These are phyloP conservation scores for Rhizoclosmatium sp. DNA, from an alignment of 192 early-diverging fungal species.

Conservation along the genomic window DNA sequence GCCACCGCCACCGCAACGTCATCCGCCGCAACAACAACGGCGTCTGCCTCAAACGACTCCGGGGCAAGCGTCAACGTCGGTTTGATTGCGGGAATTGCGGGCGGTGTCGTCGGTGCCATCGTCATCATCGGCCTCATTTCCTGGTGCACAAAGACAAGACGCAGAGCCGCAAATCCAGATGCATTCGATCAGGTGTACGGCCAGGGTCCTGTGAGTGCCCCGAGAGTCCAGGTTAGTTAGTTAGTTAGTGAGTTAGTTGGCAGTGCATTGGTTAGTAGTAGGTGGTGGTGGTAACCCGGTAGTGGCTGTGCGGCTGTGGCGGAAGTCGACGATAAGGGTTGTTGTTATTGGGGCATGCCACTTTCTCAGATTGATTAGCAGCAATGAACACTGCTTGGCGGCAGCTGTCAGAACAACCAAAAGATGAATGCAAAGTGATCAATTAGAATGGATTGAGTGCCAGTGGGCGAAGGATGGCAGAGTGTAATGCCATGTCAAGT, in stretches of 20 bases:
- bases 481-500: not conserved
- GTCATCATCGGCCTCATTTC: constrained; percentile 22
- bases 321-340: no score
- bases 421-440: not conserved
- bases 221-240: not conserved
- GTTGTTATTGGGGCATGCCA: no score
- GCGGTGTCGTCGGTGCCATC: constrained; percentile 17
- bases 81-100: constrained; percentile 20
- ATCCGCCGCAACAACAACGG: not conserved
- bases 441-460: not conserved
- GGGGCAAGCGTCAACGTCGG: not conserved
- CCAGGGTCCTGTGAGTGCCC: not conserved
- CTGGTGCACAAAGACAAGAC: constrained; percentile 22
- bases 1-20: not conserved
- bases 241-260: no score
- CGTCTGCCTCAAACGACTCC: not conserved
- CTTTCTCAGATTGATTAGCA: no score
- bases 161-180: constrained; percentile 5
- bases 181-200: not conserved
- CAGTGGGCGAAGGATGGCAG: not conserved
- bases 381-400: no score
- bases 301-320: no score
- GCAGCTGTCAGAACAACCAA: not conserved
- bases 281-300: not conserved
- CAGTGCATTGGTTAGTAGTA: not conserved